Conservation (phyloP, 768 basidiomycete genomes). For the Tylopilus subfusipes region DNA sequence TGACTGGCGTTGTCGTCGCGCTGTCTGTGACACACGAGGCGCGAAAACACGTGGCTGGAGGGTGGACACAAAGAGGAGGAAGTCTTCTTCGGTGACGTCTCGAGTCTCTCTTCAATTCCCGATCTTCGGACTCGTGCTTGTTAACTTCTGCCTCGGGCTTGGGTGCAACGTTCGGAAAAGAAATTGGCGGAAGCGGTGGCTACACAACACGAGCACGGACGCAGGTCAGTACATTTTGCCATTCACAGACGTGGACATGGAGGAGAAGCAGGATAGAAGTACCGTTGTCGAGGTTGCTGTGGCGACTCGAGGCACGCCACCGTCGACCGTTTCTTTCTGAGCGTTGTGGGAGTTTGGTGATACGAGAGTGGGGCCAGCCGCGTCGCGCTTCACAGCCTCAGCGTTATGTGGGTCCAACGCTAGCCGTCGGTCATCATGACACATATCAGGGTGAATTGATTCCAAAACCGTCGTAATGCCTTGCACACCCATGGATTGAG, state of each 20-base stretch:
- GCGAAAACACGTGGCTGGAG: slow-evolving; percentile 9
- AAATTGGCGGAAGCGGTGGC: slow-evolving; percentile 20
- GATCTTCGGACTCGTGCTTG: slow-evolving; percentile 14
- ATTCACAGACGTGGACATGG: slow-evolving; percentile 10
- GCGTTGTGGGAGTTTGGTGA: slow-evolving; percentile 7
- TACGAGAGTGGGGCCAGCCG: neutral
- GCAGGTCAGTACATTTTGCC: slow-evolving; percentile 19
- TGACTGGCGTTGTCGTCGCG: slow-evolving; percentile 11
- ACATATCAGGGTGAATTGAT: slow-evolving; percentile 22
- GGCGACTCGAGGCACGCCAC: slow-evolving; percentile 23
- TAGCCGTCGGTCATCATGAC: slow-evolving; percentile 7
- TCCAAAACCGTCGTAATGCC: slow-evolving; percentile 30
- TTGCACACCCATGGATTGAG: slow-evolving; percentile 14
- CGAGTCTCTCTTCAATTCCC: slow-evolving; percentile 11
- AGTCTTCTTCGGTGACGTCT: slow-evolving; percentile 18
- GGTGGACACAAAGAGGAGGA: slow-evolving; percentile 21
- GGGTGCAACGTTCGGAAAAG: slow-evolving; percentile 14
- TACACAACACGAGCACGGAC: slow-evolving; percentile 12
- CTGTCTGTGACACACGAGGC: slow-evolving; percentile 12
- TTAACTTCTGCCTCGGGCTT: slow-evolving; percentile 5
- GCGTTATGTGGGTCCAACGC: slow-evolving; percentile 12
- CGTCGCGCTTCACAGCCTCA: neutral
- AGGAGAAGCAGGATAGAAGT: slow-evolving; percentile 21
- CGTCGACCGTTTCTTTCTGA: slow-evolving; percentile 15
- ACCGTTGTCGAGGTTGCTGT: slow-evolving; percentile 30